Conservation (phyloP, 768 basidiomycete species). For the Leccinum aurantiacum region DNA sequence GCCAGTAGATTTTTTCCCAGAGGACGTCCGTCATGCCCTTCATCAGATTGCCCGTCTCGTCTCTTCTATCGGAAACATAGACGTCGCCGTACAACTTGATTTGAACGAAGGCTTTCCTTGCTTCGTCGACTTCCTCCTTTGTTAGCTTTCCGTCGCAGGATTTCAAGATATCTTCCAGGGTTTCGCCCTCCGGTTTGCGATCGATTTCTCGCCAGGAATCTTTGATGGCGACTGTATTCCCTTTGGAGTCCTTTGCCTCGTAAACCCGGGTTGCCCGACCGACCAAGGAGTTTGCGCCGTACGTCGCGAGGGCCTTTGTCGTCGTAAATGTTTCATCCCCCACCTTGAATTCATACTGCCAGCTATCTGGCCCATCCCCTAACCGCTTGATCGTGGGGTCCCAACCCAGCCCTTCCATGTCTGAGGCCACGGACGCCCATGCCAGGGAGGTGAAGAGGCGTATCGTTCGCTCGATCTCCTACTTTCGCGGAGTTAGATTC, state of each 20-base stretch:
- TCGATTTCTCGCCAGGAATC: constrained; percentile 4
- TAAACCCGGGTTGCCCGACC: background rate
- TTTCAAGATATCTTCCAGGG: background rate
- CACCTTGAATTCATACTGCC: constrained; percentile 2
- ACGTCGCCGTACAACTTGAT: background rate
- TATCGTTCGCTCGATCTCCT: too few relatives aligned
- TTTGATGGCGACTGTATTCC: background rate
- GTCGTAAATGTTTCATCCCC: background rate
- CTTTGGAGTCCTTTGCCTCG: background rate
- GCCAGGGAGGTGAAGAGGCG: too few relatives aligned
- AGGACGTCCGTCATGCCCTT: too few relatives aligned
- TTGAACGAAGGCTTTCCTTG: background rate
- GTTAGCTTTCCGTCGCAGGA: background rate
- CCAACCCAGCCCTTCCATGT: too few relatives aligned
- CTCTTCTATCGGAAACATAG: background rate
- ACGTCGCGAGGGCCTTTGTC: background rate
- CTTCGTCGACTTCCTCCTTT: background rate
- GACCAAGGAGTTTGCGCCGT: background rate
- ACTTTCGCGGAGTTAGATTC: too few relatives aligned
- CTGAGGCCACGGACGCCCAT: too few relatives aligned
- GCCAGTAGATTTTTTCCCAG: too few relatives aligned
- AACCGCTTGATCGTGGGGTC: background rate
- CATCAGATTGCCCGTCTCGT: background rate
- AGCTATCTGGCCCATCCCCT: too few relatives aligned
- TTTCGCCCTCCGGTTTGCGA: background rate